A percentile compares a stretch with the other conserved stretches of the same genome.
Conservation (phyloP, 352 stramenopile genomes). For the Saprolegnia parasitica region DNA sequence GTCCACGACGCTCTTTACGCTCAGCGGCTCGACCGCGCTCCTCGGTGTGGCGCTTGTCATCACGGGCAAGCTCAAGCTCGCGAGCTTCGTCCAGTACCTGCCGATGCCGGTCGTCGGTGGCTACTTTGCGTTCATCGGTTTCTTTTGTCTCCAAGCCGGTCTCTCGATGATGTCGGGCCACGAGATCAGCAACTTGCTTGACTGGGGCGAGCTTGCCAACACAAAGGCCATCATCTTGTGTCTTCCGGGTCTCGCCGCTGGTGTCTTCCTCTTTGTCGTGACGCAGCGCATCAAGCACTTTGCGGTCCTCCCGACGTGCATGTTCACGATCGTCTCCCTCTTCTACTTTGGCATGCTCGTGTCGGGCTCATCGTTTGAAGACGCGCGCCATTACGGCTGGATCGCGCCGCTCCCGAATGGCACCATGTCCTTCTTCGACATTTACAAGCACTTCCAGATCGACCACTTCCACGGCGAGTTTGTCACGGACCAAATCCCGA, state of each 20-base stretch:
- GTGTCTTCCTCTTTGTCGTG: constrained; percentile 78
- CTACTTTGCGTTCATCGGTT: constrained; percentile 97
- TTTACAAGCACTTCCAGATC: constrained; percentile 72
- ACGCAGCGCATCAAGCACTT: constrained; percentile 79
- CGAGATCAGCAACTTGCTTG: constrained; percentile 81
- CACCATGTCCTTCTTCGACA: constrained; percentile 56
- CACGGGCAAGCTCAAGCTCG: constrained; percentile 92
- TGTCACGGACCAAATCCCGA: constrained; percentile 73
- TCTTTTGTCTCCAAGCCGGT: constrained; percentile 80
- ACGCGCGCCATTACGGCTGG: constrained; percentile 90
- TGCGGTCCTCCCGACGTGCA: constrained; percentile 76
- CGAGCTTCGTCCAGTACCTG: constrained; percentile 95
- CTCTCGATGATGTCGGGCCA: constrained; percentile 86
- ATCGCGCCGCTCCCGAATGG: constrained; percentile 71
- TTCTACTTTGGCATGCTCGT: constrained; percentile 81
- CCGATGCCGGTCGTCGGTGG: constrained; percentile 96
- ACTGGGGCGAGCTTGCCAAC: constrained; percentile 83
- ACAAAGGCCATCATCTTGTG: constrained; percentile 74
- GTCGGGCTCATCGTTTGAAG: constrained; percentile 69
- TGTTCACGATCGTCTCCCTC: constrained; percentile 82
- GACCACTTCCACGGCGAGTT: constrained; percentile 46
- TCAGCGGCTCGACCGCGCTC: constrained; percentile 88
- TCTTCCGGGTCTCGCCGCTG: constrained; percentile 78
- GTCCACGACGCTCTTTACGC: constrained; percentile 91
- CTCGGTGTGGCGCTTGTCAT: constrained; percentile 92